These are phyloP conservation scores for Fusarium sp. DNA, from an alignment of 2,329 filamentous ascomycete genomes.

Conservation along the genomic window DNA sequence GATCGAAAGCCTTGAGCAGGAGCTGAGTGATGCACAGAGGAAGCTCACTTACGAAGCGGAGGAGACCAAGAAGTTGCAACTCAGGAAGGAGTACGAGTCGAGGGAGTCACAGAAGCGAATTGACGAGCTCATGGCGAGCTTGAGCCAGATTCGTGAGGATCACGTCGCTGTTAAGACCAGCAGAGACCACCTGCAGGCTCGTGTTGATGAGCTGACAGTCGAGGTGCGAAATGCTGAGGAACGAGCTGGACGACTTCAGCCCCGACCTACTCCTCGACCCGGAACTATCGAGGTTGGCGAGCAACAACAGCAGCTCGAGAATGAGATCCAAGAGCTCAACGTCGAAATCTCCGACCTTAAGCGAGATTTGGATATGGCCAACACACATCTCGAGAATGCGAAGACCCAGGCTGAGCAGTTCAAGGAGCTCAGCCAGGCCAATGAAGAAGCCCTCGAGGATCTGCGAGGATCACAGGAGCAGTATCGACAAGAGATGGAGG, in stretches of 20 bases:
- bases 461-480: conserved; percentile 84
- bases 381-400: conserved; percentile 82
- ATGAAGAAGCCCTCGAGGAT: conserved; percentile 87
- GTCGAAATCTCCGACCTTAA: conserved; percentile 88
- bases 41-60: conserved; percentile 86
- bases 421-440: conserved; percentile 85
- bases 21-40: conserved; percentile 81
- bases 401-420: conserved; percentile 88
- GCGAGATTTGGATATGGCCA: conserved; percentile 84
- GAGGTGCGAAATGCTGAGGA: conserved; percentile 92
- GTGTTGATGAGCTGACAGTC: conserved; percentile 88
- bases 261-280: conserved; percentile 75
- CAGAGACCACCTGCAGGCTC: conserved; percentile 86
- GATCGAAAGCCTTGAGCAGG: conserved; percentile 81
- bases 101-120: conserved; percentile 91
- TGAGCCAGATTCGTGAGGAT: conserved; percentile 86
- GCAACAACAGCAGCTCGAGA: conserved; percentile 62
- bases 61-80: conserved; percentile 82
- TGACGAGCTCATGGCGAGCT: conserved; percentile 85
- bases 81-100: conserved; percentile 90
- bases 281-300: conserved; percentile 56
- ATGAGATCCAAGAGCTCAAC: conserved; percentile 81
- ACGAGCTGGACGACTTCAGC: conserved; percentile 82
- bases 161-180: conserved; percentile 87
- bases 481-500: conserved; percentile 87